Base-by-base conservation (phyloP, 1,284 basidiomycete species). In the Rhodotorula mucilaginosa region DNA sequence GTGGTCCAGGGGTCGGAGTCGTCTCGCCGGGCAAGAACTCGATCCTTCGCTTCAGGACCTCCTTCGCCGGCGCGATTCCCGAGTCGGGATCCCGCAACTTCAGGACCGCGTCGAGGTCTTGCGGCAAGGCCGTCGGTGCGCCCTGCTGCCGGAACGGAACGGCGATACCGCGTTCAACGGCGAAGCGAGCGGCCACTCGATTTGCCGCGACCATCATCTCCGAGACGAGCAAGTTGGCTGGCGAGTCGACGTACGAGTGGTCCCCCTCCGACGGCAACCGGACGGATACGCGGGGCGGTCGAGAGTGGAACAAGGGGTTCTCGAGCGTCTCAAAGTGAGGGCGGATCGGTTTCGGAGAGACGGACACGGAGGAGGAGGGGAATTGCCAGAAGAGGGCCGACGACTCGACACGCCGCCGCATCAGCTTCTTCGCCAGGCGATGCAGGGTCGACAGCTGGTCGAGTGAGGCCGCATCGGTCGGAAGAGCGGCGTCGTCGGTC, bases 131-230 rank as follows among this genome's bases (percentile, higher is more conserved):
- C 5, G 75, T 61, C 0, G 87, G 83, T 2, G 83, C 78, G 2
- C 77, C 79, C 48, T 85, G 82, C 2, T 83, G 78, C 26, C 94
- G 87, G 69, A 90, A 90, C 2, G 92, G 80, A 54, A 88, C 84
- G 1, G 90, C 88, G 29, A 97, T 76, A 7, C 83, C 82, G 29
- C 84, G 85, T 21, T 91, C 87, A 29, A 80, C 76, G 66, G 87
- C 88, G 82, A 90, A 95, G 49, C 83, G 82, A 23, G 92, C 96
- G 1, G 90, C 90, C 3, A 89, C 84, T 2, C 90, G 87, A 68
- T 89, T 89, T 0, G 92, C 93, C 18, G 90, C 79, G 76, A 94
- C 89, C 91, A 96, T 96, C 78, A 86, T 83, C 81, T 97, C 93
- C 0, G 89, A 84, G 10, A 99, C 88, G 61, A 93, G 80, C 54